These are phyloP conservation scores for Russula sp. DNA, from an alignment of 768 basidiomycete genomes.

Conservation along the genomic window DNA sequence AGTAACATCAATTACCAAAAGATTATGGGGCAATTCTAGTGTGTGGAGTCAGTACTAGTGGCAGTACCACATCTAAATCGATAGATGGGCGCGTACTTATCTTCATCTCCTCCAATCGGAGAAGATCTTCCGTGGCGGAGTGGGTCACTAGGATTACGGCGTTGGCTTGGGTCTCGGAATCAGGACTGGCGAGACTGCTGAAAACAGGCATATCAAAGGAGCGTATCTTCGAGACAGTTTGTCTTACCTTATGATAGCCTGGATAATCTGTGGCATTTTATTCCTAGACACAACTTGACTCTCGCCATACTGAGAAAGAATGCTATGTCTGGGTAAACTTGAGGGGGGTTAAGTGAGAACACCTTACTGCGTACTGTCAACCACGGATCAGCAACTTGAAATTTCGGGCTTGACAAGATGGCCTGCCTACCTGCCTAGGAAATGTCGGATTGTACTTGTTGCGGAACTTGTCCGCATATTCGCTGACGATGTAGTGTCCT, in stretches of 20 bases:
- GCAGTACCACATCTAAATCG: conserved; percentile 14
- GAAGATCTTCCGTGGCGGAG: conserved; percentile 52
- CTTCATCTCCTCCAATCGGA: conserved; percentile 71
- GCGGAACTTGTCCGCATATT: conserved; percentile 61
- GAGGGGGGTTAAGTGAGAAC: conserved; percentile 10
- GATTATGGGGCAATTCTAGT: conserved; percentile 70
- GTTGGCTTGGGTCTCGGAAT: conserved; percentile 69
- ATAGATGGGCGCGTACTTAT: conserved; percentile 55
- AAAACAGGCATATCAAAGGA: conserved; percentile 12
- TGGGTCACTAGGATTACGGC: conserved; percentile 71
- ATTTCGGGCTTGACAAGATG: conserved; percentile 29
- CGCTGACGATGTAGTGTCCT: conserved; percentile 72
- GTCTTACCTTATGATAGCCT: conserved; percentile 65
- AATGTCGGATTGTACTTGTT: conserved; percentile 63
- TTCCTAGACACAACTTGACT: conserved; percentile 64
- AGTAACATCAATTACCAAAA: conserved; percentile 64
- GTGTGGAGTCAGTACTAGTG: conserved; percentile 1
- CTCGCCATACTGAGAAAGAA: conserved; percentile 62
- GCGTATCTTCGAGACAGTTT: background rate
- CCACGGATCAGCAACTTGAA: conserved; percentile 5
- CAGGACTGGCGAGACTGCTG: conserved; percentile 73
- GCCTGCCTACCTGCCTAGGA: conserved; percentile 64
- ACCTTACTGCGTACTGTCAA: conserved; percentile 61
- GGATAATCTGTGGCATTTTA: conserved; percentile 69
- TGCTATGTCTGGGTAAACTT: conserved; percentile 15